phyloP scores from a whole-genome alignment of 192 early-diverging fungal genomes.

The Ambispora gerdemannii region DNA sequence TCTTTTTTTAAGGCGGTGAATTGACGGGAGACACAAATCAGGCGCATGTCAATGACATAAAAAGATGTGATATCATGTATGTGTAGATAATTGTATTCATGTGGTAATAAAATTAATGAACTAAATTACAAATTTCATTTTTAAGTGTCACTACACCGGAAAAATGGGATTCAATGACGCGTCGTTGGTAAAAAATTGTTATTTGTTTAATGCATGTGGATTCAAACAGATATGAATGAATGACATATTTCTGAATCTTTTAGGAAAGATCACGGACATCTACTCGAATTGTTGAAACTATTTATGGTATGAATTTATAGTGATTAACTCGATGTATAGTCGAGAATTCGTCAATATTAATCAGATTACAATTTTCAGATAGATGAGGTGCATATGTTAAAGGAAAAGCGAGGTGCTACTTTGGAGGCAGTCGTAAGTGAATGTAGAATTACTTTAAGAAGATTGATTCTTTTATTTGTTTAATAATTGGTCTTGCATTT shows the following conservation, averaged over 20 bases:
- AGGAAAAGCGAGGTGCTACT: conserved; percentile 61
- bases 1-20: conserved; percentile 47
- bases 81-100: neutral
- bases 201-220: no score
- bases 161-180: conserved; percentile 72
- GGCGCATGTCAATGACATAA: conserved; percentile 43
- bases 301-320: conserved; percentile 35
- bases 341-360: neutral
- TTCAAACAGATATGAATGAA: no score
- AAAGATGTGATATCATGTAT: conserved; percentile 38
- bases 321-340: neutral
- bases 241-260: neutral
- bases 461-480: no score
- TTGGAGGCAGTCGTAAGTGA: conserved; percentile 66
- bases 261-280: conserved; percentile 35
- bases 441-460: no score
- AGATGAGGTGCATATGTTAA: conserved; percentile 76
- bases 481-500: conserved; percentile 8
- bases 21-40: conserved; percentile 65
- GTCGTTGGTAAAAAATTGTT: conserved; percentile 50
- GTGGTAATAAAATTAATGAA: neutral
- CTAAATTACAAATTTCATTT: neutral
- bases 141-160: conserved; percentile 70
- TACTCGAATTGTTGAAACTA: conserved; percentile 36
- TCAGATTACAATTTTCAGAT: conserved; percentile 37